These are phyloP conservation scores for Agarophyton chilense DNA, from an alignment of 23 red algal genomes.

Conservation along the genomic window DNA sequence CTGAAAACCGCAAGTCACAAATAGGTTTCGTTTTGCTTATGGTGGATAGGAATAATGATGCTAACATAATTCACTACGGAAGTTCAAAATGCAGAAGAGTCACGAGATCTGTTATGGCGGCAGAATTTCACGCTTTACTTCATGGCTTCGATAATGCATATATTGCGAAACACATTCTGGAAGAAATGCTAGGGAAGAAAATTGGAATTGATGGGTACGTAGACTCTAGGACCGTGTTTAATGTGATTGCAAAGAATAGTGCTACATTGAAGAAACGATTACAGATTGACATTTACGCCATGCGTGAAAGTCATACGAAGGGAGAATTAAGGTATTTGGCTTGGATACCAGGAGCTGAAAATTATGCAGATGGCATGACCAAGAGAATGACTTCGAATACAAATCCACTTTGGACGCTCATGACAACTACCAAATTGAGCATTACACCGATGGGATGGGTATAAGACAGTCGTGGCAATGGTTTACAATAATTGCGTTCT, in stretches of 20 bases:
- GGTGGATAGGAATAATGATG: neutral
- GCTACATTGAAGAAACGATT: slow-evolving; percentile 23
- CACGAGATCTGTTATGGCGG: slow-evolving; percentile 46
- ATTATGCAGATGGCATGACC: neutral
- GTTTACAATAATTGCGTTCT: too few relatives aligned
- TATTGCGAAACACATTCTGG: neutral
- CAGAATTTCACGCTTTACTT: slow-evolving; percentile 18
- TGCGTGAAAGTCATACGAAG: slow-evolving; percentile 39
- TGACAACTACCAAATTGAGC: neutral
- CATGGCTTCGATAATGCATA: slow-evolving; percentile 58
- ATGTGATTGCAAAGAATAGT: slow-evolving; percentile 46
- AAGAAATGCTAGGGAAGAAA: neutral
- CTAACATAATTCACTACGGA: slow-evolving; percentile 40
- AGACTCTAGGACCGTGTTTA: slow-evolving; percentile 31
- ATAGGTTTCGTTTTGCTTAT: neutral
- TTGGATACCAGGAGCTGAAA: slow-evolving; percentile 3
- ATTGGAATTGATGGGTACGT: slow-evolving; percentile 28
- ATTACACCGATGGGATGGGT: neutral
- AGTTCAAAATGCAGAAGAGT: slow-evolving; percentile 16
- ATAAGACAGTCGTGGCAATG: too few relatives aligned
- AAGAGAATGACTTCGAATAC: neutral
- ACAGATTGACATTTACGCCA: slow-evolving; percentile 25
- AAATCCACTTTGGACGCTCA: neutral
- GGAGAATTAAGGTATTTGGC: slow-evolving; percentile 6
- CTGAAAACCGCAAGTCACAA: neutral